These are phyloP conservation scores for Mycena vitilis DNA, from an alignment of 768 basidiomycete species.

Conservation along the genomic window DNA sequence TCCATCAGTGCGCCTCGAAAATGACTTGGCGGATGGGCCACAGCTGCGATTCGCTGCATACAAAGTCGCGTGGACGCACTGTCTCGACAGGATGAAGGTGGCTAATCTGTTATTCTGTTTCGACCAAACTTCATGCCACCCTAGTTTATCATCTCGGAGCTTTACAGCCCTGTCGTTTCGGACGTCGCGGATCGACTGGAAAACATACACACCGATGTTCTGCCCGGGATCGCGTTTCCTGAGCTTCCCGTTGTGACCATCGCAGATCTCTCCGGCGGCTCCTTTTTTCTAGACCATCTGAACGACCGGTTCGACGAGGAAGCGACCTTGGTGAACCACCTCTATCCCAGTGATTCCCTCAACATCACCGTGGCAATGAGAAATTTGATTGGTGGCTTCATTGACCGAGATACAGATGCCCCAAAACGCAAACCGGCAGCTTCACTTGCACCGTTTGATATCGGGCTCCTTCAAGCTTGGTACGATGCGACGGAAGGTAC, in stretches of 20 bases:
- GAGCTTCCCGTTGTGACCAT: conserved; percentile 73
- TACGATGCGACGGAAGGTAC: conserved; percentile 52
- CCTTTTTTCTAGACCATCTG: conserved; percentile 60
- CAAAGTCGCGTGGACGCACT: conserved; percentile 67
- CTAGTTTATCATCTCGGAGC: conserved; percentile 58
- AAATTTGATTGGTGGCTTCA: conserved; percentile 63
- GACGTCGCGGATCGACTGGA: conserved; percentile 57
- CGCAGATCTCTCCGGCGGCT: conserved; percentile 57
- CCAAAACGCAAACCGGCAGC: conserved; percentile 59
- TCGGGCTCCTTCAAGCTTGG: conserved; percentile 71
- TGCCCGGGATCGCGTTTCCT: conserved; percentile 67
- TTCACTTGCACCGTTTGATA: conserved; percentile 72
- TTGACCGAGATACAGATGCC: conserved; percentile 51
- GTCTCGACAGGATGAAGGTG: conserved; percentile 68
- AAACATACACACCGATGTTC: conserved; percentile 54
- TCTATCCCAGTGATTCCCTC: conserved; percentile 69
- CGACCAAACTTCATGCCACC: conserved; percentile 6
- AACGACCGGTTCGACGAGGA: conserved; percentile 39
- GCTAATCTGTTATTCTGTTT: conserved; percentile 20
- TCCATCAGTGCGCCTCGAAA: neutral
- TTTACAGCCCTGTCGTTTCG: conserved; percentile 63
- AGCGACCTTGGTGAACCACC: conserved; percentile 51
- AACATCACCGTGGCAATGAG: conserved; percentile 67
- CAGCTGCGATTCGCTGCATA: conserved; percentile 64
- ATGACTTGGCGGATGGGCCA: conserved; percentile 55